Evolutionary conservation across 2,329 filamentous ascomycete species (phyloP).

Genomic region (Beauveria sp.): DNA sequence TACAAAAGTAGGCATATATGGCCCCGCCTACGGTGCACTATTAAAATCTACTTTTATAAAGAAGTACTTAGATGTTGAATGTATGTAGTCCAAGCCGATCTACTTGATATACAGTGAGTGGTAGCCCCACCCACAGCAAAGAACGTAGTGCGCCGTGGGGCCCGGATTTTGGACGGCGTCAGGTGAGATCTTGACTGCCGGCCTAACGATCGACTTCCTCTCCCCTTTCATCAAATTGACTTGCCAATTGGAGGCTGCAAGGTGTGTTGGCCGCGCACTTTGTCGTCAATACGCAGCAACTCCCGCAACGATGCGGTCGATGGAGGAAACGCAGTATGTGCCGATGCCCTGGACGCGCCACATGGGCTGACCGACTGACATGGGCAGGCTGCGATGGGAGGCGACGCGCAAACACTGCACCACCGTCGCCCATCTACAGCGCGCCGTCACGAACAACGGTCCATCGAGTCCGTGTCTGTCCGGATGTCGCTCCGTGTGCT

Average conservation of each 20-base stretch:
- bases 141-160: background rate
- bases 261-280: background rate
- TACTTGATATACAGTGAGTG: background rate
- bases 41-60: too few species aligned
- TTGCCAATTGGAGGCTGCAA: background rate
- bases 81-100: too few species aligned
- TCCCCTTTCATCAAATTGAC: background rate
- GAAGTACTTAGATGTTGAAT: too few species aligned
- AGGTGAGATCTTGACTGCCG: slow-evolving; percentile 1
- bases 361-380: slow-evolving; percentile 13
- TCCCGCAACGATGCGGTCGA: slow-evolving; percentile 25
- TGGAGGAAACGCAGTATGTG: slow-evolving; percentile 32
- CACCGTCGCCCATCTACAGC: slow-evolving; percentile 54
- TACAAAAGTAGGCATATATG: too few species aligned
- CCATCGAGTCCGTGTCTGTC: slow-evolving; percentile 56
- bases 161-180: background rate
- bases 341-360: slow-evolving; percentile 5
- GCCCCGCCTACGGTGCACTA: too few species aligned
- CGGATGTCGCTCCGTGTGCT: slow-evolving; percentile 79
- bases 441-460: slow-evolving; percentile 54
- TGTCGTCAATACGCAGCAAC: background rate
- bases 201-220: background rate
- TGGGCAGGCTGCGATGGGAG: slow-evolving; percentile 58
- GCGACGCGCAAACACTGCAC: slow-evolving; percentile 51
- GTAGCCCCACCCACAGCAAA: slow-evolving; percentile 8